These are phyloP conservation scores for Suhomyces taliae DNA, from an alignment of 1,139 yeast genomes.

Conservation along the genomic window DNA sequence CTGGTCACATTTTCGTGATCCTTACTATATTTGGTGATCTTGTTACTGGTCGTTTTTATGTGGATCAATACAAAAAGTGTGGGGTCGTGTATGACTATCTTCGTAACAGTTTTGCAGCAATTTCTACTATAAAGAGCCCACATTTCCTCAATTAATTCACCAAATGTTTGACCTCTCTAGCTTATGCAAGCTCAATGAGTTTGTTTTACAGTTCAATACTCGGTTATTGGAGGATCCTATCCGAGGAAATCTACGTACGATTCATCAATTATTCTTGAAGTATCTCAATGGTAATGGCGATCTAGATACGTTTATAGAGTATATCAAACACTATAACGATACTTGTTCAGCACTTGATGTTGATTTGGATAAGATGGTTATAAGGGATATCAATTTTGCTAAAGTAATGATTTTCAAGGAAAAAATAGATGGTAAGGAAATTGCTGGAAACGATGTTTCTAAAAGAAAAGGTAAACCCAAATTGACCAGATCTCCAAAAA, in stretches of 20 bases:
- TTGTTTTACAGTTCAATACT: conserved; percentile 2
- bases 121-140: neutral
- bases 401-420: conserved; percentile 19
- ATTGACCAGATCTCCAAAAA: neutral
- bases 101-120: conserved; percentile 6
- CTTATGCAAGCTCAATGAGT: conserved; percentile 6
- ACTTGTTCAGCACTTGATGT: conserved; percentile 19
- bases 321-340: conserved; percentile 23
- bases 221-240: conserved; percentile 9
- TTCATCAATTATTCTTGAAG: conserved; percentile 4
- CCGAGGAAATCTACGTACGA: conserved; percentile 8
- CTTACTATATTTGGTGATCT: too few species aligned
- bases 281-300: neutral
- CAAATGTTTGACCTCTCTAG: neutral
- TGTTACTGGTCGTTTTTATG: neutral
- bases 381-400: conserved; percentile 17
- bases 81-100: conserved; percentile 1
- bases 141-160: neutral
- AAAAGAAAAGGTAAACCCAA: neutral
- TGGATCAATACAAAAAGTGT: neutral
- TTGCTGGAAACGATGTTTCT: neutral
- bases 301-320: conserved; percentile 16
- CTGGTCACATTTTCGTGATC: too few species aligned
- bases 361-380: neutral
- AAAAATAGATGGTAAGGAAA: conserved; percentile 12